phyloP scores from a whole-genome alignment of 2,329 filamentous ascomycete species.

The Xylariales sp. region DNA sequence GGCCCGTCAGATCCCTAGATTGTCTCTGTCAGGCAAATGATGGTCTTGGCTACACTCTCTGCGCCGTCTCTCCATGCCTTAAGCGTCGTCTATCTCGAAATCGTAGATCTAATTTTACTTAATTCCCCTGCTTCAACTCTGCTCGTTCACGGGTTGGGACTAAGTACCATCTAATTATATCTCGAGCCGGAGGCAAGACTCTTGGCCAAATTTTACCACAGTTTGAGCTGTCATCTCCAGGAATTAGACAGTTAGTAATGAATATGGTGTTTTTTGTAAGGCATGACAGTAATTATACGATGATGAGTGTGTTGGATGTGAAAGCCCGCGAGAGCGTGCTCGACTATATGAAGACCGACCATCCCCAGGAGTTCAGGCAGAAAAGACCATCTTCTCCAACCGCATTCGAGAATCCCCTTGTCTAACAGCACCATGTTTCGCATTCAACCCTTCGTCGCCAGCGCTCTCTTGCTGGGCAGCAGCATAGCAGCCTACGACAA shows the following conservation, averaged over 20 bases:
- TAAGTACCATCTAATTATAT: constrained; percentile 23
- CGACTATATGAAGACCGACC: constrained; percentile 3
- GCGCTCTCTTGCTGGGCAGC: constrained; percentile 4
- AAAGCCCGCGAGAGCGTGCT: not conserved
- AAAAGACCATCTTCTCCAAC: not conserved
- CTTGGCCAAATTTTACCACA: not conserved
- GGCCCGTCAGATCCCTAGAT: not conserved
- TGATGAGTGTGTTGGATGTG: not conserved
- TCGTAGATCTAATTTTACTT: constrained; percentile 2
- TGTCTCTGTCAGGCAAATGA: not conserved
- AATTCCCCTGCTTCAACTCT: not conserved
- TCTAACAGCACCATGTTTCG: constrained; percentile 8
- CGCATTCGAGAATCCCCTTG: not conserved
- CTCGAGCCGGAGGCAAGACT: not conserved
- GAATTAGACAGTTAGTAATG: constrained; percentile 5
- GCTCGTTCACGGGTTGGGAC: not conserved
- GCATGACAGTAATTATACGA: constrained; percentile 7
- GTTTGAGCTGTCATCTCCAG: not conserved
- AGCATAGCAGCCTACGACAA: constrained; percentile 42
- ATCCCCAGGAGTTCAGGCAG: not conserved
- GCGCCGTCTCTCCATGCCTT: not conserved
- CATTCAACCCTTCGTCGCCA: constrained; percentile 4
- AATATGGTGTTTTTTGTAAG: not conserved
- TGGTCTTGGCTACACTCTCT: not conserved
- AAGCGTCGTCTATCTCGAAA: not conserved